Base-by-base conservation (phyloP, 148 eudicot genomes). In the Tetragonia tetragonoides region DNA sequence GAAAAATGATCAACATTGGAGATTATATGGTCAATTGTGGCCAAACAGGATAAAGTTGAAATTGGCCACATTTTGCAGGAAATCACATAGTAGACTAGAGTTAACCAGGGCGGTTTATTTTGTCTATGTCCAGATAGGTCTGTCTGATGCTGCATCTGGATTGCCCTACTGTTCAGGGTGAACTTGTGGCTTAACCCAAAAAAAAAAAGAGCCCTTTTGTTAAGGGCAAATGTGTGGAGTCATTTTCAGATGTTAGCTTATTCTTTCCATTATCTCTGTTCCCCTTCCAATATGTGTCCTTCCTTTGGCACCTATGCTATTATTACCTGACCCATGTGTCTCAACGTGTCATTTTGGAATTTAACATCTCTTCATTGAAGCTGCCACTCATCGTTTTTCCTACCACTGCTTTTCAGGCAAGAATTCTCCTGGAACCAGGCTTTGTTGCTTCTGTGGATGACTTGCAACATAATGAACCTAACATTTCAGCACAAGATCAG, bases 361-460 rank as follows among this genome's bases (percentile, higher is more conserved):
- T 39, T 53, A 10, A 15, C 18, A 51, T 76, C 40, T 15, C 53
- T 66, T 49, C 23, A 49, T 65, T 49, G 38, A 75, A 24, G 20
- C 38, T 38, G 63, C 20, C 7, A 16, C 46, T 53, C 42, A 53
- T 53, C 17, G 6, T 38, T 41, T 0, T 6, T 9, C 37, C 74
- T 34, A 80, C 16, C 75, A 62, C 69, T 64, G 39, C 16, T 79
- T 78, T 79, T 57, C 89, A 95, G 99, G 99, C 99, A 77, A 92
- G 99, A 83, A 95, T 91, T 79, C 94, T 93, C 61, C 81, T 89
- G 38, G 89, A 82, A 62, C 89, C 93, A 20, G 89, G 86, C 46
- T 88, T 85, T 81, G 78, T 84, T 73, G 83, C 74, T 46, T 73
- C 83, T 75, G 75, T 74, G n/a, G 84, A 83, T 37, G 80, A 86